Base-by-base conservation (phyloP, 2,329 filamentous ascomycete species). In the Cladosporium oxysporum region DNA sequence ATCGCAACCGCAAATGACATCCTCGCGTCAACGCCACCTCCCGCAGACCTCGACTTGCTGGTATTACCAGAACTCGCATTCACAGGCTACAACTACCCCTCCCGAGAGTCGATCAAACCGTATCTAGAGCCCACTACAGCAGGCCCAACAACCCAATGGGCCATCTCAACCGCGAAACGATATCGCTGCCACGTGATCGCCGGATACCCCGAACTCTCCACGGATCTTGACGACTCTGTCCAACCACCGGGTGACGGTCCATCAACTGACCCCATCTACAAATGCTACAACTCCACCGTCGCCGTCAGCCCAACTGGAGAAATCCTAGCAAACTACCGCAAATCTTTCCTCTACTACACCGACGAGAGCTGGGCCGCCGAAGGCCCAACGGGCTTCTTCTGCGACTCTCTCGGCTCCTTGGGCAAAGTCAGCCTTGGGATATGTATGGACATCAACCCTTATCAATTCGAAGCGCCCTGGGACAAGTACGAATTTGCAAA, bases 51-150 rank as follows among this genome's bases (percentile, higher is more conserved):
- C 1, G 90, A 92, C 73, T 82, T 93, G 33, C 81, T 95, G 0
- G 86, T 94, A 0, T 79, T 94, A 0, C 91, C 91, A 0, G 91
- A 94, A 74, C 79, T 94, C 76, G 90, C 91, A 1, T 92, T 94
- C 73, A 84, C 74, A 87, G 90, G 91, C 33, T 95, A 93, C 80
- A 93, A 93, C 75, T 94, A 93, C 79, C 84, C 85, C 50, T 90
- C 88, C 0, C 76, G 91, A 2, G 79, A 85, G 35, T 83, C 91
- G 1, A 92, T 94, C 52, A 78, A 79, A 1, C 89, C 90, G 0
- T 90, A 83, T 70, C 85, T 94, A 3, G 91, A 95, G 73, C 84
- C 82, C 0, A 85, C 85, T 0, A 84, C 85, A 5, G 81, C 85
- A 0, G 91, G 91, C 0, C 86, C 90, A 62, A 88, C 84, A 7